Percentiles rank a stretch among this genome's conserved stretches.
Conservation (phyloP, 805 yeast species). For the Cyberlindnera samutprakarnensis region DNA sequence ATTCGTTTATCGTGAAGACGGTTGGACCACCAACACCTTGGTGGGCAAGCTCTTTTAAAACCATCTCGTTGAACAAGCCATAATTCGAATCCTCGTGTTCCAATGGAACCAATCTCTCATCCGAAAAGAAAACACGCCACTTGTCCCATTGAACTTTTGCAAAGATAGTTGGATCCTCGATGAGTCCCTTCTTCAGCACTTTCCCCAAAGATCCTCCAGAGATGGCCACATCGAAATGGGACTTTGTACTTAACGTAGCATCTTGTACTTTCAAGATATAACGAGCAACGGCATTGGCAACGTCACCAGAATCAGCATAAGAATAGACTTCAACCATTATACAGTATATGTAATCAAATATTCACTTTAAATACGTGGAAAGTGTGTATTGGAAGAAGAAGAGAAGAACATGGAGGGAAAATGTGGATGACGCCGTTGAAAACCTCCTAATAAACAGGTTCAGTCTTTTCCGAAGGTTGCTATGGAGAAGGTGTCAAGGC, state of each 20-base stretch:
- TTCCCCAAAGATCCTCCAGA: constrained; percentile 90
- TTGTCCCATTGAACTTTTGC: constrained; percentile 51
- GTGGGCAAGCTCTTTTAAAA: constrained; percentile 30
- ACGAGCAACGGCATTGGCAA: constrained; percentile 60
- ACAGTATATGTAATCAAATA: no score
- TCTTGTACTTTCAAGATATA: constrained; percentile 58
- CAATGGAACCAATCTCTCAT: constrained; percentile 84
- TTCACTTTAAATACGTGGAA: no score
- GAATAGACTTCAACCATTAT: constrained; percentile 29
- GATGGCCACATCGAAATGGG: constrained; percentile 64
- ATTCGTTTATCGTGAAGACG: constrained; percentile 58
- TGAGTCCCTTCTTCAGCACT: constrained; percentile 54
- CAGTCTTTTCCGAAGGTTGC: no score
- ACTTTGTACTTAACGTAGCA: constrained; percentile 38
- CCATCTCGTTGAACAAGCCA: constrained; percentile 60
- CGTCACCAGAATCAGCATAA: constrained; percentile 46
- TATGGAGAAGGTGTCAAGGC: no score
- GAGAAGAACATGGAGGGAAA: no score
- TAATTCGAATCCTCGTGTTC: constrained; percentile 80
- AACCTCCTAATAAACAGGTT: no score
- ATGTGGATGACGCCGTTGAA: no score
- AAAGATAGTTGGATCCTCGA: constrained; percentile 43
- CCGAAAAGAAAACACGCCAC: constrained; percentile 83
- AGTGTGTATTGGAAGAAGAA: no score
- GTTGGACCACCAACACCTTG: constrained; percentile 40